Evolutionary conservation across 140 eudicot genomes (phyloP).

Genomic region (Cichorium intybus): DNA sequence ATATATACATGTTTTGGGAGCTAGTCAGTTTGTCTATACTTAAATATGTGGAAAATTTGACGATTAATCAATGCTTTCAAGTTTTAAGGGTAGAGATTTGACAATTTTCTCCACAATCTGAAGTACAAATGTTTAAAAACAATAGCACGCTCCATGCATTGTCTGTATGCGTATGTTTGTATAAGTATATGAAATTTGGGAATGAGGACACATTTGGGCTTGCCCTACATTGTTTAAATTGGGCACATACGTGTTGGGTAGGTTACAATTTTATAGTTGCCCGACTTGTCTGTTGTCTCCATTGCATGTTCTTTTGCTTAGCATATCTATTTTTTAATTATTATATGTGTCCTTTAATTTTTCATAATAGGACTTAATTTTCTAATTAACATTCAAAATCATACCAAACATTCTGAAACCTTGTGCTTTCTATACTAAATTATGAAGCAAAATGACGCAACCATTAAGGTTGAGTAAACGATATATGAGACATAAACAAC

Average conservation of each 20-base stretch:
- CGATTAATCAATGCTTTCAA: not conserved
- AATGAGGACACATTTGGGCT: not conserved
- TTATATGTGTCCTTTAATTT: not conserved
- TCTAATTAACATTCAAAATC: slow-evolving; percentile 1
- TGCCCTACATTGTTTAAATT: slow-evolving; percentile 16
- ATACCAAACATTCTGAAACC: not conserved
- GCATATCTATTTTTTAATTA: not conserved
- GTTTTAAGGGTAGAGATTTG: no score
- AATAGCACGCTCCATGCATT: not conserved
- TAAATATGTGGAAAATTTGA: not conserved
- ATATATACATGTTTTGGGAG: no score
- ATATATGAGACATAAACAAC: no score
- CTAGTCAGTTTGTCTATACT: not conserved
- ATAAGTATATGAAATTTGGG: not conserved
- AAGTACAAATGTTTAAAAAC: not conserved
- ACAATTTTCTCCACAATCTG: not conserved
- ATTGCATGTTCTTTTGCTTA: slow-evolving; percentile 14
- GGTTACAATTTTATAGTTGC: slow-evolving; percentile 19
- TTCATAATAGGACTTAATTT: not conserved
- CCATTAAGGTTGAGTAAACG: no score
- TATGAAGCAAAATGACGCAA: no score
- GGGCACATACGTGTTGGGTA: slow-evolving; percentile 32
- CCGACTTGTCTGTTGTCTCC: no score
- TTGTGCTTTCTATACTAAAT: not conserved
- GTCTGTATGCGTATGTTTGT: not conserved